Conservation (phyloP, 202 grass and related monocot species). For the Sporobolus alterniflorus region DNA sequence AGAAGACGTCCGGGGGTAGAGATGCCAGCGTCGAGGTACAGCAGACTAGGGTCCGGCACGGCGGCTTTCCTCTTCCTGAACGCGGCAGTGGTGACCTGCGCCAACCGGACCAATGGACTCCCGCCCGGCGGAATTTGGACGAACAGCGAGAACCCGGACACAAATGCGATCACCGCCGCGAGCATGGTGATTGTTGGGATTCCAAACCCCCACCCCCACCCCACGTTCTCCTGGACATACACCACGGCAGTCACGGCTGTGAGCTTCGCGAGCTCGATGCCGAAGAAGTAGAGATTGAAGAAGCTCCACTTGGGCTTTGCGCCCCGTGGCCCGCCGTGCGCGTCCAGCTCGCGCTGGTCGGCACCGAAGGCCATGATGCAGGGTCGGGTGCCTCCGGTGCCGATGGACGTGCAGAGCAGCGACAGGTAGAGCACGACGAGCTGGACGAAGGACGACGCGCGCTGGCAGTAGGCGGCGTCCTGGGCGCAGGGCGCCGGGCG, state of each 20-base stretch:
- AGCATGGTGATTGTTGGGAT: constrained; percentile 66
- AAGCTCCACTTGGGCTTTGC: constrained; percentile 53
- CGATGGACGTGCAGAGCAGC: constrained; percentile 66
- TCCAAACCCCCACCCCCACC: constrained; percentile 70
- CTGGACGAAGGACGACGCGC: constrained; percentile 49
- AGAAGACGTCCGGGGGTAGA: constrained; percentile 57
- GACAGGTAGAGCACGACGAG: constrained; percentile 57
- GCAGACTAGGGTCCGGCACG: constrained; percentile 43
- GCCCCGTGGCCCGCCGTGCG: not conserved
- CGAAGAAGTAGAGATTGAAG: constrained; percentile 85
- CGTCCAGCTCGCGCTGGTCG: constrained; percentile 60
- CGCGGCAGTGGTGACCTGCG: constrained; percentile 53
- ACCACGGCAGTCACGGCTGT: constrained; percentile 55
- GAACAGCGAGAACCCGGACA: constrained; percentile 63
- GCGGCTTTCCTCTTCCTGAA: constrained; percentile 54
- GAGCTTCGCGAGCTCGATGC: constrained; percentile 61
- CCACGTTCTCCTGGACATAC: constrained; percentile 81
- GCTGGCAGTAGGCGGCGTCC: constrained; percentile 35
- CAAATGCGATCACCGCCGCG: constrained; percentile 58
- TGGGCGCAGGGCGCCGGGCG: constrained; percentile 50
- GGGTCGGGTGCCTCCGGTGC: constrained; percentile 69
- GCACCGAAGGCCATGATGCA: constrained; percentile 79
- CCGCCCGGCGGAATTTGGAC: constrained; percentile 57
- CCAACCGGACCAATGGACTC: constrained; percentile 56
- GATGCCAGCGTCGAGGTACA: constrained; percentile 67